These are phyloP conservation scores for Gremmenia infestans DNA, from an alignment of 2,329 filamentous ascomycete genomes.

Conservation along the genomic window DNA sequence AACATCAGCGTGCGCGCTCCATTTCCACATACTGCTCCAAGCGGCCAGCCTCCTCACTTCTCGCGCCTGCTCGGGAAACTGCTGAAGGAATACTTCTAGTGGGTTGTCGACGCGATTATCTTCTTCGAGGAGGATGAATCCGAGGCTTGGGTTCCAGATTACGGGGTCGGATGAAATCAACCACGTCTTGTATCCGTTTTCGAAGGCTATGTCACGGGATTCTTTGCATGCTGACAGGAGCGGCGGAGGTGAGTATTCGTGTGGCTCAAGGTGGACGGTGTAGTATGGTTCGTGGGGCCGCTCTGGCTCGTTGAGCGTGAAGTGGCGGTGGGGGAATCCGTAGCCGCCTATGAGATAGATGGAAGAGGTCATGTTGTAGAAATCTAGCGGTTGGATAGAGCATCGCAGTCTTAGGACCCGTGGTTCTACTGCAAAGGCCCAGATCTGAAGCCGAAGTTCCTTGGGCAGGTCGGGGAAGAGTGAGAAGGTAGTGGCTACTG, in stretches of 20 bases:
- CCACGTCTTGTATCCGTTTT: neutral
- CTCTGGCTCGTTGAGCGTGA: neutral
- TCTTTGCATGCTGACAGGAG: neutral
- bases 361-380: neutral
- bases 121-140: neutral
- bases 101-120: neutral
- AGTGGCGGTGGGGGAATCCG: neutral
- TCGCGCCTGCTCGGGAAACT: neutral
- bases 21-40: neutral
- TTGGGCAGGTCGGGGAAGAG: constrained; percentile 9
- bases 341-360: neutral
- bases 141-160: neutral
- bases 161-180: neutral
- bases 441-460: constrained; percentile 10
- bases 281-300: neutral
- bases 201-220: neutral
- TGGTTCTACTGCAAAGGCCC: neutral
- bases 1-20: neutral
- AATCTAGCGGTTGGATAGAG: neutral
- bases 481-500: neutral
- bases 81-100: neutral
- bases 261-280: neutral
- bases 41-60: neutral
- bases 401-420: neutral
- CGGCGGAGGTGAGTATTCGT: neutral